phyloP scores from a whole-genome alignment of 768 basidiomycete species.

The Filobasidium floriforme region DNA sequence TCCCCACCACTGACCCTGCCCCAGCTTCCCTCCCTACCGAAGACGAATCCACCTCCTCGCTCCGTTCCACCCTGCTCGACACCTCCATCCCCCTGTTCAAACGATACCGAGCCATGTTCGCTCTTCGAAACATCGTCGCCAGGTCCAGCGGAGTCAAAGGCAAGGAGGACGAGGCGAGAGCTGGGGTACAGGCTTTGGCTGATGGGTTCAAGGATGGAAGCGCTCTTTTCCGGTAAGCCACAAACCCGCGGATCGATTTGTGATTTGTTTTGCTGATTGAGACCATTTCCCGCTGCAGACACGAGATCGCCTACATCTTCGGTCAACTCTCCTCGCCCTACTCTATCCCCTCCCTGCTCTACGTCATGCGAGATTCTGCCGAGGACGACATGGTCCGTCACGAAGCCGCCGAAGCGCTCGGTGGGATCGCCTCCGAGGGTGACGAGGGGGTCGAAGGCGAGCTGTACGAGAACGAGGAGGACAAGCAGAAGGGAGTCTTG shows the following conservation, averaged over 20 bases:
- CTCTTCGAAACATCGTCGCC: constrained; percentile 81
- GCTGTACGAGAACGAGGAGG: constrained; percentile 39
- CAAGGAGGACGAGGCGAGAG: constrained; percentile 26
- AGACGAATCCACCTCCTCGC: constrained; percentile 48
- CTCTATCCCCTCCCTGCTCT: constrained; percentile 74
- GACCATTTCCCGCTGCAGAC: constrained; percentile 50
- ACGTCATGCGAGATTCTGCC: constrained; percentile 60
- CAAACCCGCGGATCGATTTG: no score
- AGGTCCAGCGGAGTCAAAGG: constrained; percentile 33
- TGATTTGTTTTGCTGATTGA: background rate
- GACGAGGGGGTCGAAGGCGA: constrained; percentile 27
- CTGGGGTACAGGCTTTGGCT: constrained; percentile 82
- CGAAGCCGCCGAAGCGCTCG: constrained; percentile 95
- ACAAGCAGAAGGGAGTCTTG: constrained; percentile 58
- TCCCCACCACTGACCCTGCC: constrained; percentile 46
- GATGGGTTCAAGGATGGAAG: constrained; percentile 81
- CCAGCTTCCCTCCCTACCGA: constrained; percentile 34
- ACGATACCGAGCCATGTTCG: constrained; percentile 97
- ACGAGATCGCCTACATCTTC: constrained; percentile 97
- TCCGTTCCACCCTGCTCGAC: constrained; percentile 62
- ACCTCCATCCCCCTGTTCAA: constrained; percentile 67
- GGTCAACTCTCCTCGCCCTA: constrained; percentile 86
- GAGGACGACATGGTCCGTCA: constrained; percentile 98
- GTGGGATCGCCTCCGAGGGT: constrained; percentile 67
- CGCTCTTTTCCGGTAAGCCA: constrained; percentile 79